Evolutionary conservation across 176 grass and related monocot genomes (phyloP), one percentile per base, ranked within the genome.

Genomic region (Aechmea fasciata): DNA sequence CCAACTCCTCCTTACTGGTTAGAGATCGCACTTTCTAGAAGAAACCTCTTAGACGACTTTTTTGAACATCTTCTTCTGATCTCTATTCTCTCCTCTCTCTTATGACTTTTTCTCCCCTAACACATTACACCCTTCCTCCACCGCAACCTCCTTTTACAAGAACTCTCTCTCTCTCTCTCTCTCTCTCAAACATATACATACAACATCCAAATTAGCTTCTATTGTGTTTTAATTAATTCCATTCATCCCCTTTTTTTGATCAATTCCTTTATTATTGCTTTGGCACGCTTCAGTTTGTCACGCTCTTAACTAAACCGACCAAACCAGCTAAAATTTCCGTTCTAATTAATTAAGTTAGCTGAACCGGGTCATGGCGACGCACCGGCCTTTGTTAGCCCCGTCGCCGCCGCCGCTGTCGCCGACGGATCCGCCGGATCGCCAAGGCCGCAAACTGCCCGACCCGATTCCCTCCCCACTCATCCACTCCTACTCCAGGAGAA

Each of bases 381-480:
- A 75, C 9, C 48, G 52, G 57, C 70, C 74, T 65, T 73, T 75
- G 14, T 50, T 18, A 49, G 48, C 66, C 66, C 65, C 80, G 3
- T 77, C 69, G 14, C 77, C 80, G 15, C 52, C 82, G 48, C 71
- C 57, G 20, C 28, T 15, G 52, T 15, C 75, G 62, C 63, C 63
- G 61, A 49, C 63, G 11, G 61, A 64, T 2, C 61, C 10, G 10
- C n/a, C 70, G 29, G 70, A 9, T 17, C 48, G 65, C 59, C 25
- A 52, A 14, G 64, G 57, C 1, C 12, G 12, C 13, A 84, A 75
- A 79, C 48, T 87, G 24, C 81, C 87, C 15, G 67, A 47, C 51
- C 91, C 87, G 3, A 22, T 90, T 61, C 76, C 84, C 10, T 84
- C 87, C 49, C 81, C 90, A 15, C 82, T 95, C 0, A 68, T 84